Percentiles rank a stretch among this genome's conserved stretches.
These are phyloP conservation scores for Exidia glandulosa DNA, from an alignment of 768 basidiomycete species.

Conservation along the genomic window DNA sequence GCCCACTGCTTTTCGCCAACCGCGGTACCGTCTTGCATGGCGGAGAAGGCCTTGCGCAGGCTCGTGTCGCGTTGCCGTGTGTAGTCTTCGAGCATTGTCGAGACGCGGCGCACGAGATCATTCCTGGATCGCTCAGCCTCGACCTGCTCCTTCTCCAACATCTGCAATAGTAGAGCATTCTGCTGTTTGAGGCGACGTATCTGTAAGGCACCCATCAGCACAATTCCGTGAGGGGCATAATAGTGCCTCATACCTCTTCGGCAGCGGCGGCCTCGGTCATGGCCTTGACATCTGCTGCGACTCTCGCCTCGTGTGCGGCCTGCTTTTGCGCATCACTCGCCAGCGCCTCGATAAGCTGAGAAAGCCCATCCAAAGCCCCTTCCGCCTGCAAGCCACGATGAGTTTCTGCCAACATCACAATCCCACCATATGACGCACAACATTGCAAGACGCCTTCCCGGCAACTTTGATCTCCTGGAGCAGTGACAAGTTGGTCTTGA, in stretches of 20 bases:
- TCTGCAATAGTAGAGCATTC: slow-evolving; percentile 48
- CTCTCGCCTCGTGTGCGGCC: slow-evolving; percentile 42
- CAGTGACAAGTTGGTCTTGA: slow-evolving; percentile 12
- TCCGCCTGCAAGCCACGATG: slow-evolving; percentile 12
- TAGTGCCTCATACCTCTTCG: not conserved
- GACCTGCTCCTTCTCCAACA: slow-evolving; percentile 55
- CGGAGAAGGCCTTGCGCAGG: slow-evolving; percentile 44
- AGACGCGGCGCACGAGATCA: slow-evolving; percentile 65
- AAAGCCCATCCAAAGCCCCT: slow-evolving; percentile 42
- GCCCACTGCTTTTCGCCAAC: slow-evolving; percentile 41
- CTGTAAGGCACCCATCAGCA: slow-evolving; percentile 6
- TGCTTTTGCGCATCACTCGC: slow-evolving; percentile 48
- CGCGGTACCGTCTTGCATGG: slow-evolving; percentile 43
- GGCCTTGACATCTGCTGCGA: slow-evolving; percentile 34
- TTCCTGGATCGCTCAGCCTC: slow-evolving; percentile 60
- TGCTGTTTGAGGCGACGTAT: slow-evolving; percentile 55
- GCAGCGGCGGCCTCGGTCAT: slow-evolving; percentile 27
- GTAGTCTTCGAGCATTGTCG: slow-evolving; percentile 60
- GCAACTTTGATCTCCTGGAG: slow-evolving; percentile 14
- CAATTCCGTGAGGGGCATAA: not conserved
- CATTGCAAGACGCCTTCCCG: slow-evolving; percentile 15
- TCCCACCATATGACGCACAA: slow-evolving; percentile 8
- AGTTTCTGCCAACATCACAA: not conserved
- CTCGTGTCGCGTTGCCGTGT: slow-evolving; percentile 55
- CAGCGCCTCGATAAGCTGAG: slow-evolving; percentile 48